phyloP scores from a whole-genome alignment of 2,329 filamentous ascomycete genomes.

The Alternaria sp. region DNA sequence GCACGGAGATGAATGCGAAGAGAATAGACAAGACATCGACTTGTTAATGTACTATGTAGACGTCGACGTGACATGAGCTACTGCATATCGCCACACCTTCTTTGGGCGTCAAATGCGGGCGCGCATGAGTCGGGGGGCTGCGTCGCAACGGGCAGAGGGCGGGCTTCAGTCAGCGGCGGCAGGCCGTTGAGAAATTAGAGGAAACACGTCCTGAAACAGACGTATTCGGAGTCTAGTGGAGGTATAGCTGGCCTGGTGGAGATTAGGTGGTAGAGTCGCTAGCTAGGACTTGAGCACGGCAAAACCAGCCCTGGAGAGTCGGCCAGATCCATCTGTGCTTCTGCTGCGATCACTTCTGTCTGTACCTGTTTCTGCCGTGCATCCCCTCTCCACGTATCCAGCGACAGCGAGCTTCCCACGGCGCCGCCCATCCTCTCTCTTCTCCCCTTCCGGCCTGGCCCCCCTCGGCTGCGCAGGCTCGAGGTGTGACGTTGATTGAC shows the following conservation, averaged over 20 bases:
- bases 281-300: neutral
- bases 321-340: neutral
- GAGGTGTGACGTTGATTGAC: constrained; percentile 2
- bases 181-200: constrained; percentile 12
- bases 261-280: neutral
- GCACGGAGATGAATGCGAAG: neutral
- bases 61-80: neutral
- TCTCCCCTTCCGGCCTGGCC: neutral
- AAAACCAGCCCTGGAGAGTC: neutral
- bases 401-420: neutral
- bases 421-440: neutral
- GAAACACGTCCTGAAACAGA: constrained; percentile 5
- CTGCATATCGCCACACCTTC: constrained; percentile 1
- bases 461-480: constrained; percentile 1
- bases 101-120: constrained; percentile 10
- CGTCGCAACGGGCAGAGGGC: neutral
- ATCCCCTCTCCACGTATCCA: neutral
- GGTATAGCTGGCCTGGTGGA: constrained; percentile 1
- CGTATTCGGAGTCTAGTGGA: constrained; percentile 1
- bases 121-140: constrained; percentile 12
- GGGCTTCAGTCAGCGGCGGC: constrained; percentile 1
- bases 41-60: neutral
- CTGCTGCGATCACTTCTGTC: neutral
- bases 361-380: neutral
- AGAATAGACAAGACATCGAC: neutral